Conservation (phyloP, 2,329 filamentous ascomycete species). For the Sporothrix sp. region DNA sequence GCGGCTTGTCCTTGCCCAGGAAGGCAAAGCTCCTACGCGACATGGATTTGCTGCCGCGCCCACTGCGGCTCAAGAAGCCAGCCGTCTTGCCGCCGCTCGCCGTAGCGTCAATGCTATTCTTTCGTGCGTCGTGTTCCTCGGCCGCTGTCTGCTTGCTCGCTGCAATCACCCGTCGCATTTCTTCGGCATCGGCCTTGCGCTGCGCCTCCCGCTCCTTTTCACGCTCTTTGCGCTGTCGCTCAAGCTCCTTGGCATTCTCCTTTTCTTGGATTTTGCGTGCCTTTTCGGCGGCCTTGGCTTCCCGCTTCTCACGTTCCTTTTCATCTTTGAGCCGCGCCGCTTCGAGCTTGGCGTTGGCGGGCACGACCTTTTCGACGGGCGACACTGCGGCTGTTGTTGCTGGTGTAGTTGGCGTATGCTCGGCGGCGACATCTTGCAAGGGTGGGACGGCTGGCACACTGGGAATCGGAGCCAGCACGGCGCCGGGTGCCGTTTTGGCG, state of each 20-base stretch:
- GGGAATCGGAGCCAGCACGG: slow-evolving; percentile 19
- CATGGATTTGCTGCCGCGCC: slow-evolving; percentile 67
- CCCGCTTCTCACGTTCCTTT: slow-evolving; percentile 60
- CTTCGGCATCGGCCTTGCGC: slow-evolving; percentile 47
- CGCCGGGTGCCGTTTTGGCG: slow-evolving; percentile 51
- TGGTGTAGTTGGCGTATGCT: slow-evolving; percentile 19
- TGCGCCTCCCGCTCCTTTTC: slow-evolving; percentile 28
- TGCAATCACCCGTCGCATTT: slow-evolving; percentile 54
- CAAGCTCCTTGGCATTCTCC: slow-evolving; percentile 34
- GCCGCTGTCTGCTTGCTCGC: slow-evolving; percentile 54
- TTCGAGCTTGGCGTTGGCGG: slow-evolving; percentile 18
- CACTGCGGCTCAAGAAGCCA: slow-evolving; percentile 53
- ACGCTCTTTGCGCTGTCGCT: slow-evolving; percentile 33
- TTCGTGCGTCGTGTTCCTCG: slow-evolving; percentile 42
- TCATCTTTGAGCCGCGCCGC: slow-evolving; percentile 41
- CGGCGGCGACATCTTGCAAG: slow-evolving; percentile 26
- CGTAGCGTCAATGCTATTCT: slow-evolving; percentile 22
- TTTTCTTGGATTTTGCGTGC: slow-evolving; percentile 37
- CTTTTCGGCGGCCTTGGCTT: slow-evolving; percentile 46
- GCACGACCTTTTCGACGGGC: slow-evolving; percentile 11
- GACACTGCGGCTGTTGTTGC: slow-evolving; percentile 13
- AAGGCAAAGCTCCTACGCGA: slow-evolving; percentile 66
- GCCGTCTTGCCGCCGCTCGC: not conserved
- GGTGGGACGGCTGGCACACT: slow-evolving; percentile 22
- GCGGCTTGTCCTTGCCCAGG: slow-evolving; percentile 38